Conservation (phyloP, 2,329 filamentous ascomycete genomes). For the Alternaria sp. region DNA sequence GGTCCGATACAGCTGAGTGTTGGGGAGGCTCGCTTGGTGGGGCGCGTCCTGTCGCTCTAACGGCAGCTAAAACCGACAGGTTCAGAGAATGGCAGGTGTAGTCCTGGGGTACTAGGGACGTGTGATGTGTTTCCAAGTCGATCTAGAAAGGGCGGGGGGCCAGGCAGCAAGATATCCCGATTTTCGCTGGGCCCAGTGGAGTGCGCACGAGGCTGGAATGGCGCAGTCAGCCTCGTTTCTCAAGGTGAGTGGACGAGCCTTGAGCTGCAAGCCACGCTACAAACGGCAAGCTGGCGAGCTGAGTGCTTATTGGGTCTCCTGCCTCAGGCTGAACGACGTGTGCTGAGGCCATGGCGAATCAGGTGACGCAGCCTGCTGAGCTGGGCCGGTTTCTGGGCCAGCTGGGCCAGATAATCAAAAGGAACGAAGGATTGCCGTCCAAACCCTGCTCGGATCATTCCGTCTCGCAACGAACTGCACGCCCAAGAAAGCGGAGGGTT, state of each 20-base stretch:
- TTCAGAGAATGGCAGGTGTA: constrained; percentile 21
- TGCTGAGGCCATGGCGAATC: constrained; percentile 36
- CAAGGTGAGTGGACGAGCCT: constrained; percentile 45
- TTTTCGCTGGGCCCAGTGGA: constrained; percentile 37
- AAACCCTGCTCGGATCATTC: constrained; percentile 43
- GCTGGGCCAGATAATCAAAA: constrained; percentile 39
- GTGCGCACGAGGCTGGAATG: constrained; percentile 46
- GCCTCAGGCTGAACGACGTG: constrained; percentile 37
- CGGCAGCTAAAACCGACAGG: constrained; percentile 36
- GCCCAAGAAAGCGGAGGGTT: constrained; percentile 28
- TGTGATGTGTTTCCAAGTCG: constrained; percentile 31
- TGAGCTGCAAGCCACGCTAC: constrained; percentile 44
- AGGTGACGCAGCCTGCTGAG: constrained; percentile 27
- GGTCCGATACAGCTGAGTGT: constrained; percentile 24
- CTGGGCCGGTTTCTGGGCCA: constrained; percentile 30
- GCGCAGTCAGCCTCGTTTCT: constrained; percentile 48
- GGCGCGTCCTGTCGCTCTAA: constrained; percentile 33
- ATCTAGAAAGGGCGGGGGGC: constrained; percentile 37
- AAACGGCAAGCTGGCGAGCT: constrained; percentile 45
- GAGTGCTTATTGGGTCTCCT: constrained; percentile 42
- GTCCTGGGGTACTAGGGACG: constrained; percentile 27
- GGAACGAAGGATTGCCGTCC: constrained; percentile 35
- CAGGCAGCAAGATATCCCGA: constrained; percentile 45
- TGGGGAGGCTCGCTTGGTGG: constrained; percentile 36
- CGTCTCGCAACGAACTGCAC: constrained; percentile 26